These are phyloP conservation scores for Leptodontidium sp. DNA, from an alignment of 2,329 filamentous ascomycete genomes.

Conservation along the genomic window DNA sequence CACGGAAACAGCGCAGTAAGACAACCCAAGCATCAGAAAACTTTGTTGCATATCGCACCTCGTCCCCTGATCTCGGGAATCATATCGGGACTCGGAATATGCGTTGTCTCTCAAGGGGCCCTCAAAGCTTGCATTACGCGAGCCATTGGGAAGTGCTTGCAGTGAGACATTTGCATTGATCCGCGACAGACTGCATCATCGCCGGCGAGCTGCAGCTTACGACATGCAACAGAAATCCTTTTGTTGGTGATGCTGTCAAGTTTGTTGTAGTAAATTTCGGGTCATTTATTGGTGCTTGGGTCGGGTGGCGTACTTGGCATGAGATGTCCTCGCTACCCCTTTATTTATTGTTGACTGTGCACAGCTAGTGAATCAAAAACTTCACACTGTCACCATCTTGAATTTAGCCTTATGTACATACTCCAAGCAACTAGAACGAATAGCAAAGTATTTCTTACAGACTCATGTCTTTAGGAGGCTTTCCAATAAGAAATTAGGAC, in stretches of 20 bases:
- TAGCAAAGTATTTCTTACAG: too few relatives aligned
- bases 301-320: not conserved
- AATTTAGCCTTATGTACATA: not conserved
- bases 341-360: conserved; percentile 5
- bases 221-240: conserved; percentile 12
- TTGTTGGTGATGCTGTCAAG: not conserved
- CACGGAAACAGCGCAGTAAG: too few relatives aligned
- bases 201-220: conserved; percentile 13
- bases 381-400: too few relatives aligned
- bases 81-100: not conserved
- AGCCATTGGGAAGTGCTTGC: conserved; percentile 1
- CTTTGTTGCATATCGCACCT: conserved; percentile 8
- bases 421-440: not conserved
- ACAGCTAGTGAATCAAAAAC: not conserved
- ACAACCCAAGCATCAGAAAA: too few relatives aligned
- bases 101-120: not conserved
- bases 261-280: not conserved
- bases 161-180: conserved; percentile 6
- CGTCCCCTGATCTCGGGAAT: not conserved
- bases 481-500: too few relatives aligned
- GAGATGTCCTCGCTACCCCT: conserved; percentile 2
- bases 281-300: not conserved
- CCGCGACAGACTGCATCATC: conserved; percentile 11
- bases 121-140: conserved; percentile 1
- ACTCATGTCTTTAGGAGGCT: too few relatives aligned